These are phyloP conservation scores for Ichthyophonus hoferi DNA, from an alignment of 208 protist species.

Conservation along the genomic window DNA sequence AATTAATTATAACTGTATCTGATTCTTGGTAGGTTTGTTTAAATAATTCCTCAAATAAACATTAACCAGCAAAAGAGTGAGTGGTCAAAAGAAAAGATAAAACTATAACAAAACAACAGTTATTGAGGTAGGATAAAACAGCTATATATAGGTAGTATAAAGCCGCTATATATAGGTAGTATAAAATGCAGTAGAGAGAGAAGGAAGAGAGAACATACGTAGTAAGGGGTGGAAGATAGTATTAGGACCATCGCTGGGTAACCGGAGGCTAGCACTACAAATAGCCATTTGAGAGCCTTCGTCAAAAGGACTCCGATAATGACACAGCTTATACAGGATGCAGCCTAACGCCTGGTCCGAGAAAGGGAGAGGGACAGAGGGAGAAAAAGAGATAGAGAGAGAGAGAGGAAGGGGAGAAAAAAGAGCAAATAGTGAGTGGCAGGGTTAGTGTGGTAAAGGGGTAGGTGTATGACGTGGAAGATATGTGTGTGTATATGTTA, in stretches of 20 bases:
- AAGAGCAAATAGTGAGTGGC: neutral
- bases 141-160: too few species aligned
- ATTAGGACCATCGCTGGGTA: neutral
- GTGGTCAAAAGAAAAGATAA: too few species aligned
- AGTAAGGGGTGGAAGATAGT: neutral
- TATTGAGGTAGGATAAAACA: too few species aligned
- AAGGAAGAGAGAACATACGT: neutral
- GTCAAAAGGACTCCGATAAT: conserved; percentile 83
- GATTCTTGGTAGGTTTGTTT: too few species aligned
- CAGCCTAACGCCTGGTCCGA: conserved; percentile 76
- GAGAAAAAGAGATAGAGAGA: neutral
- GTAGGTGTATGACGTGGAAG: neutral
- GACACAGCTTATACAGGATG: conserved; percentile 87
- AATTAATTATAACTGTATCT: too few species aligned
- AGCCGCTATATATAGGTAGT: too few species aligned
- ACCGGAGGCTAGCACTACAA: neutral
- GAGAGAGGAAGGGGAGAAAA: neutral
- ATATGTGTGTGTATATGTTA: too few species aligned
- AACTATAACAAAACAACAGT: too few species aligned
- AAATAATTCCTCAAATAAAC: too few species aligned
- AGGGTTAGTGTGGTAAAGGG: neutral
- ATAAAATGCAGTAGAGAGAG: neutral
- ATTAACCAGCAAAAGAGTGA: too few species aligned
- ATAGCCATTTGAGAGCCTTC: conserved; percentile 37
- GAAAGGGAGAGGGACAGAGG: neutral